Conservation (phyloP, 805 yeast species). For the Metschnikowia gruessii region DNA sequence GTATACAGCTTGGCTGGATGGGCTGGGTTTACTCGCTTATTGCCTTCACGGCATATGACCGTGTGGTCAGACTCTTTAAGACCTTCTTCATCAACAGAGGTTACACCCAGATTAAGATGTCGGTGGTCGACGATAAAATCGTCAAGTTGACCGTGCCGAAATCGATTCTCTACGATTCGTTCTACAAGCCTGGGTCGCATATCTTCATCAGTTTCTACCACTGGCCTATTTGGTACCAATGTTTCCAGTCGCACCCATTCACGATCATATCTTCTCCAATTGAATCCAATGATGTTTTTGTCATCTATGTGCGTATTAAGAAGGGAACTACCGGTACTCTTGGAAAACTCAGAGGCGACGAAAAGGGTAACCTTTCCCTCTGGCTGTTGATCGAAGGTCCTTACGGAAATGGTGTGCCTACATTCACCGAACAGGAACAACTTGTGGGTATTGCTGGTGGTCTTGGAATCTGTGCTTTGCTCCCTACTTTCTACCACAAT, state of each 20-base stretch:
- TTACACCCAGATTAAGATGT: constrained; percentile 8
- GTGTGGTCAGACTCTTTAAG: constrained; percentile 15
- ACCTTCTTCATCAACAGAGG: constrained; percentile 19
- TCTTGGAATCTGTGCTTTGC: constrained; percentile 18
- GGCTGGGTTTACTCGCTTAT: constrained; percentile 21
- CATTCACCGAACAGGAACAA: constrained; percentile 10
- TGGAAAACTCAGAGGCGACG: constrained; percentile 14
- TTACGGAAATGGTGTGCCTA: constrained; percentile 16
- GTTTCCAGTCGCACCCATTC: constrained; percentile 21
- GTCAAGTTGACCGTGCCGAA: constrained; percentile 18
- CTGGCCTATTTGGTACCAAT: constrained; percentile 20
- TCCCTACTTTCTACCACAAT: constrained; percentile 13
- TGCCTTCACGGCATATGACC: constrained; percentile 17
- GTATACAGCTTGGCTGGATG: constrained; percentile 20
- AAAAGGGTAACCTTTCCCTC: constrained; percentile 15
- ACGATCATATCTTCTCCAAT: constrained; percentile 17
- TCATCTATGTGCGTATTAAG: constrained; percentile 19
- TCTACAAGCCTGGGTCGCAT: constrained; percentile 18
- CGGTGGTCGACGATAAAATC: constrained; percentile 13
- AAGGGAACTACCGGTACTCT: constrained; percentile 16
- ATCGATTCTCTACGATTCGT: constrained; percentile 12
- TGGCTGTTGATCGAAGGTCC: constrained; percentile 23
- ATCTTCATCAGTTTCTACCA: constrained; percentile 19
- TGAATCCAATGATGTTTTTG: constrained; percentile 12
- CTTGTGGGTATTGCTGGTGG: constrained; percentile 21